Base-by-base conservation (phyloP, 2,329 filamentous ascomycete genomes). In the Fusarium buharicum region DNA sequence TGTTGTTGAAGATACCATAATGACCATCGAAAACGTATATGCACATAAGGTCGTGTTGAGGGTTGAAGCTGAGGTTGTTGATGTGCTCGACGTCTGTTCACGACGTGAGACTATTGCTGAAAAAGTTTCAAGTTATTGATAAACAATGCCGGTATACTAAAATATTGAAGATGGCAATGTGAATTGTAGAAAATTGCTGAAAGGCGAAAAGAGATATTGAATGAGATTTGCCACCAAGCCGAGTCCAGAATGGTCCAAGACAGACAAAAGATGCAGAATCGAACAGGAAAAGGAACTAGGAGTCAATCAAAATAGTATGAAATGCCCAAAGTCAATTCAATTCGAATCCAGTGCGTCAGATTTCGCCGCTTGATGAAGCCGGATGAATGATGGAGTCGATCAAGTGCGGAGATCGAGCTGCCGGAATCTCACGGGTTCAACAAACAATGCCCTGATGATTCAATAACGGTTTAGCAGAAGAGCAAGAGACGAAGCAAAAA, bases 351-450 rank as follows among this genome's bases (percentile, higher is more conserved):
- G 39, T 53, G 61, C 51, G 61, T 65, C 52, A 58, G 55, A 37
- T 54, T 38, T 62, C 18, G 61, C 47, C 61, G 51, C 56, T 49
- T 59, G 40, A 36, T 20, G 34, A 62, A 47, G 37, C 30, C 34
- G 24, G 48, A 54, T 59, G 44, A 31, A 17, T 43, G 31, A 60
- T 53, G 37, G 30, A 38, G 27, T 30, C 27, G 48, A 59, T 50
- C 38, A 45, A 57, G 34, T 55, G 57, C 52, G 48, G 56, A 62
- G 61, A 65, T 48, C 12, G 56, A 51, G 56, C 37, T 50, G 18
- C 18, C 31, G 37, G 39, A 47, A 51, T 56, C 38, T 30, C 45
- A 36, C 36, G 46, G 38, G 41, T 49, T 28, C 37, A n/a, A 41
- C 20, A 46, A 16, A 20, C n/a, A 31, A 36, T 24, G 22, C 22